Evolutionary conservation across 441 rosid genomes (phyloP).

Genomic region (Syzygium malaccense): DNA sequence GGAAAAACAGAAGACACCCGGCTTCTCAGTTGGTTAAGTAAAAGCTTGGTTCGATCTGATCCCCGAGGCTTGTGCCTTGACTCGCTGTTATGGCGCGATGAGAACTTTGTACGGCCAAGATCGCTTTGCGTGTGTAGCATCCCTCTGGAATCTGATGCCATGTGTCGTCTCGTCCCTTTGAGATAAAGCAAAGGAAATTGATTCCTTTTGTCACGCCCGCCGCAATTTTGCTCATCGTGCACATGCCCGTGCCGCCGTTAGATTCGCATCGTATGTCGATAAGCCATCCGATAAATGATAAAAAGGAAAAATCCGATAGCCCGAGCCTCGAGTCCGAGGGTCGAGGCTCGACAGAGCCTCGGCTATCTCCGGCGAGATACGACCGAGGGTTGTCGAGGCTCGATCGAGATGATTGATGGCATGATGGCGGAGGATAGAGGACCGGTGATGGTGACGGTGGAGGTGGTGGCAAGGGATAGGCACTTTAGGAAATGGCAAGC

Average conservation of each 20-base stretch:
- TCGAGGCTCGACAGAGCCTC: neutral
- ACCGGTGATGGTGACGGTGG: neutral
- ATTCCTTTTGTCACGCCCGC: neutral
- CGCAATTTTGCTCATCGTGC: neutral
- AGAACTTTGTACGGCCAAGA: neutral
- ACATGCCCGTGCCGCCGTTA: neutral
- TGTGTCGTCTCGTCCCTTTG: neutral
- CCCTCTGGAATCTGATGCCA: neutral
- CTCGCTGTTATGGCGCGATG: neutral
- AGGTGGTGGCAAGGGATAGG: fast-evolving
- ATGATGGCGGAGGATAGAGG: fast-evolving
- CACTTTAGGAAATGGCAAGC: neutral
- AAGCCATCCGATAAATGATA: too few relatives aligned
- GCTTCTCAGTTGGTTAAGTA: neutral
- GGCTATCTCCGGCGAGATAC: neutral
- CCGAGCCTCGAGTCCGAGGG: neutral
- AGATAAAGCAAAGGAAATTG: neutral
- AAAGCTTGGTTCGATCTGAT: neutral
- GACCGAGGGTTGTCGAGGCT: neutral
- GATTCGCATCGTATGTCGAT: neutral
- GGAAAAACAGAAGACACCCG: neutral
- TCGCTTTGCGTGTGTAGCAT: neutral
- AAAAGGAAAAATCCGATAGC: too few relatives aligned
- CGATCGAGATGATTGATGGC: neutral
- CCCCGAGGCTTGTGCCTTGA: neutral